Conservation (phyloP, 805 yeast species). For the Pichia cephalocereana region DNA sequence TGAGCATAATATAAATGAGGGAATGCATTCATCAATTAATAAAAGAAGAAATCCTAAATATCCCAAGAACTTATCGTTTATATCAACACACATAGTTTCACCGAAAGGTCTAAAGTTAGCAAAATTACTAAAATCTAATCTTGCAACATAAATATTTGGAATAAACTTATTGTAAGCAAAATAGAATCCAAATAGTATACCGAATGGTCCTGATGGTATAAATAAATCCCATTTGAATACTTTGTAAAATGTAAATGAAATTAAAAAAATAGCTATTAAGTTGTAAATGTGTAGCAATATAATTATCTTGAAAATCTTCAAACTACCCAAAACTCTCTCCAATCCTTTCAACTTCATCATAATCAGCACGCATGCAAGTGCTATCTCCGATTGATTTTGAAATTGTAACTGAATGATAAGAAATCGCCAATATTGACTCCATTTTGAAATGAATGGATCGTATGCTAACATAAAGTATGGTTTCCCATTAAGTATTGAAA, state of each 20-base stretch:
- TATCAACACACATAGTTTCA: slow-evolving; percentile 15
- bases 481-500: slow-evolving; percentile 37
- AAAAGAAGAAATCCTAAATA: slow-evolving; percentile 5
- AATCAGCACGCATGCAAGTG: slow-evolving; percentile 34
- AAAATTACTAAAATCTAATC: slow-evolving; percentile 25
- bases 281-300: slow-evolving; percentile 40
- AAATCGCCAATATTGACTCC: slow-evolving; percentile 51
- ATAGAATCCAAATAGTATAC: slow-evolving; percentile 29
- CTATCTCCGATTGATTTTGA: slow-evolving; percentile 50
- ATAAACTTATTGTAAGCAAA: slow-evolving; percentile 32
- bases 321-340: slow-evolving; percentile 50
- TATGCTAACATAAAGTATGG: slow-evolving; percentile 34
- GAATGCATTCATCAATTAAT: slow-evolving; percentile 33
- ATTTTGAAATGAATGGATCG: slow-evolving; percentile 46
- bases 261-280: slow-evolving; percentile 26
- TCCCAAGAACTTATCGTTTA: slow-evolving; percentile 11
- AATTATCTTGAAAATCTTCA: slow-evolving; percentile 41
- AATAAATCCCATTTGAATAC: slow-evolving; percentile 32
- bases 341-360: slow-evolving; percentile 44
- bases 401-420: slow-evolving; percentile 41
- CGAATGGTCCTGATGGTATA: slow-evolving; percentile 36
- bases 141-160: slow-evolving; percentile 33
- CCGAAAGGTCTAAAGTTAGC: slow-evolving; percentile 20
- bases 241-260: slow-evolving; percentile 25
- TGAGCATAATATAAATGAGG: slow-evolving; percentile 30